phyloP scores from a whole-genome alignment of 768 basidiomycete genomes.

The Hebeloma cylindrosporum region DNA sequence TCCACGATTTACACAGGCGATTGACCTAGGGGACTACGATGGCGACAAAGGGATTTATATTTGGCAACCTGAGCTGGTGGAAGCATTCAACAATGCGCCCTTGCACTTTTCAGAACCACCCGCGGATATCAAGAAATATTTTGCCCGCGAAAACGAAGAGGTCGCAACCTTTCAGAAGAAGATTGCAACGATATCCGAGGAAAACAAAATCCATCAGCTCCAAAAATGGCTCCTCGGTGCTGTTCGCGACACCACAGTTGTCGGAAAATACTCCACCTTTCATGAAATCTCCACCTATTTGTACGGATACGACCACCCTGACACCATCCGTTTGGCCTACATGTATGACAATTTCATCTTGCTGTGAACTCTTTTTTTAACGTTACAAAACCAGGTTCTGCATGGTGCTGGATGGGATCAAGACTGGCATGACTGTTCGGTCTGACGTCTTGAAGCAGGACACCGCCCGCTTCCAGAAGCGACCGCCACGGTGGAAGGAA shows the following conservation, averaged over 20 bases:
- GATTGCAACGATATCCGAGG: slow-evolving; percentile 17
- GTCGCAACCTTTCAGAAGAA: slow-evolving; percentile 43
- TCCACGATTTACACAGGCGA: neutral
- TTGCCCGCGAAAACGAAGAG: slow-evolving; percentile 43
- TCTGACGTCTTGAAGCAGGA: slow-evolving; percentile 27
- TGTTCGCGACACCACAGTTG: slow-evolving; percentile 42
- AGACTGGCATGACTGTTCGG: slow-evolving; percentile 53
- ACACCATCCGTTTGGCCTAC: slow-evolving; percentile 57
- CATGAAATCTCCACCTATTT: slow-evolving; percentile 58
- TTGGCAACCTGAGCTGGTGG: slow-evolving; percentile 58
- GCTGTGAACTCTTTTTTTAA: neutral
- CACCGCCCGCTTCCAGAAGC: slow-evolving; percentile 17
- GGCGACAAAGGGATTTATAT: slow-evolving; percentile 62
- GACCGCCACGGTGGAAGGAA: slow-evolving; percentile 35
- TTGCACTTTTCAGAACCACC: slow-evolving; percentile 52
- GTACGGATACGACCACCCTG: slow-evolving; percentile 47
- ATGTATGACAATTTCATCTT: slow-evolving; percentile 28
- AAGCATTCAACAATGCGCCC: slow-evolving; percentile 53
- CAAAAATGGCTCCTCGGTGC: slow-evolving; percentile 54
- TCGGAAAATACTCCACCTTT: slow-evolving; percentile 55
- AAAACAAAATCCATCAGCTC: slow-evolving; percentile 33
- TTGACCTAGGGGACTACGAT: slow-evolving; percentile 61
- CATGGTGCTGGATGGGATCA: slow-evolving; percentile 57
- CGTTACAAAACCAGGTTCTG: slow-evolving; percentile 37
- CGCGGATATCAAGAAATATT: slow-evolving; percentile 35